Evolutionary conservation across 139 green algal species (phyloP), one percentile per base, ranked within the genome.

Genomic region (Coelastrella sp.): DNA sequence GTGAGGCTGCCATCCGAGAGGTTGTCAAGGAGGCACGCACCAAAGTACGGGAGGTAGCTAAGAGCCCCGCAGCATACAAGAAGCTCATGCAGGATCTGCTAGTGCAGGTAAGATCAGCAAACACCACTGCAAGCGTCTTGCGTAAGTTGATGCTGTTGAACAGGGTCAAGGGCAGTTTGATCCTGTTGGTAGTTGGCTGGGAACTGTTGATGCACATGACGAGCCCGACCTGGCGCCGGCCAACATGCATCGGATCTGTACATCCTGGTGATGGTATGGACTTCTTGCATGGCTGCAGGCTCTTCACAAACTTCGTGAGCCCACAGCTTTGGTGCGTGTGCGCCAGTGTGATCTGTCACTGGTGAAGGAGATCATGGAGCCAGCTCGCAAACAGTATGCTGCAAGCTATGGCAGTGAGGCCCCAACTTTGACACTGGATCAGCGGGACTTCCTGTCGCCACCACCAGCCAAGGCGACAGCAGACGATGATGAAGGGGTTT

Each of bases 81-180:
- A 93, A 95, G 60, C 94, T 99, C 79, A 81, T 99, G 15, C 93
- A 94, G 73, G 95, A 97, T 49, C 95, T 99, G 22, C 94, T 99
- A 49, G 93, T 97, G 75, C 97, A 99, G 95, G 97, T 96, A 82
- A 61, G 93, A 49, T 49, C 35, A 49, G 35, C 35, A 49, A 14
- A 70, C 63, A 17, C 15, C 63, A 70, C 63, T 17, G 15, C 63
- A 14, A 70, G 63, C 7, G 5, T 1, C 15, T 17, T 14, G 5
- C 63, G 9, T 17, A 70, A 70, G 6, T 17, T 0, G 9, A 15
- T 70, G 63, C 63, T 22, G 63, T 3, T 49, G 35, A 49, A 49
- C 35, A 49, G 35, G 35, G 35, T 49, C 35, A 49, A 49, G 35
- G 35, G 1, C 35, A 49, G 35, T 49, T 49, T 49, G 35, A 49